These are phyloP conservation scores for Decorospora gaudefroyi DNA, from an alignment of 2,329 filamentous ascomycete genomes.

Conservation along the genomic window DNA sequence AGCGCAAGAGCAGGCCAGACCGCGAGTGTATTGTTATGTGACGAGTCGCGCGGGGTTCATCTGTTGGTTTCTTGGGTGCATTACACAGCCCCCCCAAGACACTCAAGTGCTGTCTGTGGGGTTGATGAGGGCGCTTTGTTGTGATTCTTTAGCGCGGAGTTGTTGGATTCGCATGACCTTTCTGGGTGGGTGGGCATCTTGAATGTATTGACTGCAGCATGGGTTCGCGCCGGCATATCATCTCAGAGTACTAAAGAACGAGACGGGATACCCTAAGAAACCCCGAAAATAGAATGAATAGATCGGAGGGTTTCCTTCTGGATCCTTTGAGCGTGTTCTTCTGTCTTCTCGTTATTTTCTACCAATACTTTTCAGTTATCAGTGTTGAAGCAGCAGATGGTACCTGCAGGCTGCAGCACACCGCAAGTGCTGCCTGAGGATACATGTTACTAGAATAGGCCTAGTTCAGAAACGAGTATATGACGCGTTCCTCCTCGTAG, in stretches of 20 bases:
- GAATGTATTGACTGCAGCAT: neutral
- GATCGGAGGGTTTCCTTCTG: neutral
- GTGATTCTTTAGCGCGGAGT: slow-evolving; percentile 34
- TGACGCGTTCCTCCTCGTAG: too few species aligned
- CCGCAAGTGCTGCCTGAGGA: too few species aligned
- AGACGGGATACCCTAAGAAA: slow-evolving; percentile 33
- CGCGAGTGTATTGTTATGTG: slow-evolving; percentile 54
- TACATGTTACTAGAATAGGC: too few species aligned
- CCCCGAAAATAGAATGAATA: slow-evolving; percentile 2
- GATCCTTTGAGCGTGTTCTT: neutral
- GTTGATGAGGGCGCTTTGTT: slow-evolving; percentile 7
- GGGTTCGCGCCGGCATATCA: slow-evolving; percentile 6
- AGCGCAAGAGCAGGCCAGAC: slow-evolving; percentile 45
- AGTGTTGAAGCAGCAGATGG: too few species aligned
- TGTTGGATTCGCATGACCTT: too few species aligned
- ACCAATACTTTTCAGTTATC: too few species aligned
- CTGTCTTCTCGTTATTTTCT: too few species aligned
- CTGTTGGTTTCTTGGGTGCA: slow-evolving; percentile 6
- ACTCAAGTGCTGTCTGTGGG: neutral
- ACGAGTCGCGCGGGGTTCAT: slow-evolving; percentile 11
- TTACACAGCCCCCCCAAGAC: slow-evolving; percentile 1
- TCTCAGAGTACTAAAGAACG: slow-evolving; percentile 17
- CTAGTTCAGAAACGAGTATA: too few species aligned
- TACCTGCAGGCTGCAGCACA: too few species aligned
- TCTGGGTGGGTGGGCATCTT: slow-evolving; percentile 7